Base-by-base conservation (phyloP, 1,284 basidiomycete genomes). In the Pascua guehoae region DNA sequence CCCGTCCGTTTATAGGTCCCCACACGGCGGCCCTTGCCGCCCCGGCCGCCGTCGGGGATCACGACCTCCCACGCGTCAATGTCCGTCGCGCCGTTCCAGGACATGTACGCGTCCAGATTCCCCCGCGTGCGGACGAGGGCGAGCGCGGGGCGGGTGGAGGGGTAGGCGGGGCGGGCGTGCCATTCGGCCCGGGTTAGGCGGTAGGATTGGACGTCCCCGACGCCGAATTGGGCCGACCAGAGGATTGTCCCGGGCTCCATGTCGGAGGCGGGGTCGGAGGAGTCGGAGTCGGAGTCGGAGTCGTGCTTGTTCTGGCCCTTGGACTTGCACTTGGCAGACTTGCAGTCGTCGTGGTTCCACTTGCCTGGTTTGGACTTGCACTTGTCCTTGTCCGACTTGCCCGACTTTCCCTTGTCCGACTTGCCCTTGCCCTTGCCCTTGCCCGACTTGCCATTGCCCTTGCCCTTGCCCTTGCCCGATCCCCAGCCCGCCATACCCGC, bases 41-140 rank as follows among this genome's bases (percentile, higher is more conserved):
- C 51, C 7, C 49, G 45, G 18, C 55, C 56, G 14, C 41, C 53
- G 32, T 61, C 54, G 2, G 58, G 57, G 11, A 56, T 64, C 15
- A 61, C 44, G 5, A 69, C 41, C 37, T 61, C 59, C 65, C 65
- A 74, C 0, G 40, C 51, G 1, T 47, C 39, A 16, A 74, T 65
- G 43, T 72, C 66, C 8, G 72, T 74, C 1, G 70, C 70, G 12
- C 73, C 72, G 53, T 73, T 74, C 73, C 73, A 75, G 1, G 63
- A 66, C 12, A 63, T 51, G 56, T 60, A 61, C 40, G 63, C 32
- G 38, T 54, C 54, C 24, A 32, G 24, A 3, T 32, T 3, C 15
- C 54, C 54, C 10, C 49, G 32, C 14, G 15, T 40, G 46, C 62
- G 37, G 24, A 64, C 40, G 24, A 32, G 24, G 1, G 51, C 52